Conservation (phyloP, 768 basidiomycete species). For the Pleurotus pulmonarius region DNA sequence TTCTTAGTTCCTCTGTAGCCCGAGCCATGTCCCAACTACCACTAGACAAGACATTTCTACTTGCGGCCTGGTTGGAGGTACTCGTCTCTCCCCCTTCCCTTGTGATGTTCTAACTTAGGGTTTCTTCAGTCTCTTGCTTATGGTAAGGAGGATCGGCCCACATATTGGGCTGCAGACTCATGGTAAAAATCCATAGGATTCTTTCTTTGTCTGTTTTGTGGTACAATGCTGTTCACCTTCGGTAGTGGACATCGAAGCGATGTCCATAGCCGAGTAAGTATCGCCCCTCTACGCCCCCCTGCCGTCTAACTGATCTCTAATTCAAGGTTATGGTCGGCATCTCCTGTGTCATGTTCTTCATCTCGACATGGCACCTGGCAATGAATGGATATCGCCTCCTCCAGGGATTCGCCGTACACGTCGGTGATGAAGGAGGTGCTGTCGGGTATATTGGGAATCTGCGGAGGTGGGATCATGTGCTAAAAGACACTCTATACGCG, state of each 20-base stretch:
- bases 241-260: background rate
- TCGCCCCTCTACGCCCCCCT: background rate
- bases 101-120: too few relatives aligned
- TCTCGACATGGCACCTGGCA: constrained; percentile 15
- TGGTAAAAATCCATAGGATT: constrained; percentile 5
- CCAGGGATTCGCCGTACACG: constrained; percentile 11
- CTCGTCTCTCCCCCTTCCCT: too few relatives aligned
- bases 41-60: constrained; percentile 13
- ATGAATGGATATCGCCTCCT: constrained; percentile 14
- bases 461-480: constrained; percentile 15
- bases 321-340: constrained; percentile 13
- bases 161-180: background rate
- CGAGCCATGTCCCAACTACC: constrained; percentile 10
- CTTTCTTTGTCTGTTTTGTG: constrained; percentile 11
- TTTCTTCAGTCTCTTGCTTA: background rate
- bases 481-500: constrained; percentile 14
- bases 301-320: background rate
- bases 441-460: constrained; percentile 13
- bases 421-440: constrained; percentile 10
- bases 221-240: constrained; percentile 11
- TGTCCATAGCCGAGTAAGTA: constrained; percentile 6
- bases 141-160: background rate
- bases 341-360: constrained; percentile 15
- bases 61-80: constrained; percentile 18
- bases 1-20: background rate